phyloP scores from a whole-genome alignment of 2,329 filamentous ascomycete species.

The Fusarium protoensiforme region DNA sequence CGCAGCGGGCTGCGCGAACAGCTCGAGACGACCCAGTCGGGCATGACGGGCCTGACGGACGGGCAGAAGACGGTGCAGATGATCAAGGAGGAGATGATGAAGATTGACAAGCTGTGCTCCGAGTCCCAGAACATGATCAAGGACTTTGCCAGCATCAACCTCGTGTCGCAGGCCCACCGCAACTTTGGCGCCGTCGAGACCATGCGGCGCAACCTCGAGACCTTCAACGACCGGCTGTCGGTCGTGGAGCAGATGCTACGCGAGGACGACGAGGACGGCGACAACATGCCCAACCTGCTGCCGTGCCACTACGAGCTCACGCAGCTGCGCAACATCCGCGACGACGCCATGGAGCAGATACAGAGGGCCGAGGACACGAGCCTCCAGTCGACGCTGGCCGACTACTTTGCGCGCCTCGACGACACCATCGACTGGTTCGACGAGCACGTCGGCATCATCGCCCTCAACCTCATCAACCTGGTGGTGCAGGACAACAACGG shows the following conservation, averaged over 20 bases:
- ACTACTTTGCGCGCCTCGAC: conserved; percentile 90
- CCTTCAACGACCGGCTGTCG: conserved; percentile 81
- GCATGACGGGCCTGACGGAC: conserved; percentile 88
- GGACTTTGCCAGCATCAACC: conserved; percentile 93
- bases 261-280: conserved; percentile 85
- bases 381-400: conserved; percentile 83
- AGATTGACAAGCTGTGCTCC: conserved; percentile 96
- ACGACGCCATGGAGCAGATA: conserved; percentile 98
- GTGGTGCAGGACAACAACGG: conserved; percentile 88
- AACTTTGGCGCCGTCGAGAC: conserved; percentile 95
- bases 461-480: conserved; percentile 88
- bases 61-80: conserved; percentile 91
- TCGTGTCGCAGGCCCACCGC: conserved; percentile 92
- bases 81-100: conserved; percentile 98
- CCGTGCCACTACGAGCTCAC: conserved; percentile 93
- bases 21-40: conserved; percentile 91
- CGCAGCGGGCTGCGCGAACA: conserved; percentile 90
- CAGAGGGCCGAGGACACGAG: conserved; percentile 77
- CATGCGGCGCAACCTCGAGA: conserved; percentile 92
- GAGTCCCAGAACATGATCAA: conserved; percentile 98
- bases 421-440: conserved; percentile 94
- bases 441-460: conserved; percentile 89
- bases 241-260: conserved; percentile 81
- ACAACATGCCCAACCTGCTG: conserved; percentile 92
- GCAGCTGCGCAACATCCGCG: conserved; percentile 89